Evolutionary conservation across 345 rosid genomes (phyloP), one percentile per base, ranked within the genome.

Genomic region (Eucalyptus globulus): DNA sequence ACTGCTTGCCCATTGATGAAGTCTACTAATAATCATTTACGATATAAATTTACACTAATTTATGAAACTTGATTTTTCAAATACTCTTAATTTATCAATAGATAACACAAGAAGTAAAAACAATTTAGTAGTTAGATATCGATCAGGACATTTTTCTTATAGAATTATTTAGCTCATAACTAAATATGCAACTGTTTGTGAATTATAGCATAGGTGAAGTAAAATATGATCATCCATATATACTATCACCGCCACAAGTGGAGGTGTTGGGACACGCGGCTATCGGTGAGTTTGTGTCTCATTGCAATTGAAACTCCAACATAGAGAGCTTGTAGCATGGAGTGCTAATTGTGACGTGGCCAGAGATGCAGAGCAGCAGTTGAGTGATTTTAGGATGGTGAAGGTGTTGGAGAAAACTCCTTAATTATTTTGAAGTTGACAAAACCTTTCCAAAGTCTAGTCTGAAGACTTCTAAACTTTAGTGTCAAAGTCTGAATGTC

Each of bases 291-390:
- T 94, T 95, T 34, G 90, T 95, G 14, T 93, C 95, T 26, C 95
- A 92, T 24, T 92, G 93, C 6, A 93, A 95, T 5, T 93, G 95
- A 95, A 95, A 92, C 89, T 93, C 94, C 2, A 56, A 87, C 31
- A 34, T 93, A 10, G 93, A 94, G 92, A 94, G 93, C 88, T 86
- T 94, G 88, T 92, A 93, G 96, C 91, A 65, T 50, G 94, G 94
- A 9, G 94, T 93, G 49, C 94, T 94, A 10, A 91, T 91, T 2
- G 90, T 87, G 12, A 90, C 95, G 26, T 95, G 92, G 96, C 95
- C 95, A 83, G 93, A 87, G 91, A 92, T 17, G 95, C 93, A 1
- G 92, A 95, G 76, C 94, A 93, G 45, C 97, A 93, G 92, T 88
- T 92, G 19, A 94, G 92, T 11, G 97, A 94, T 3, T 94, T 92